A percentile compares a stretch with the other conserved stretches of the same genome.
Conservation (phyloP, 2,329 filamentous ascomycete genomes). For the Ophiostoma triangulosporum region DNA sequence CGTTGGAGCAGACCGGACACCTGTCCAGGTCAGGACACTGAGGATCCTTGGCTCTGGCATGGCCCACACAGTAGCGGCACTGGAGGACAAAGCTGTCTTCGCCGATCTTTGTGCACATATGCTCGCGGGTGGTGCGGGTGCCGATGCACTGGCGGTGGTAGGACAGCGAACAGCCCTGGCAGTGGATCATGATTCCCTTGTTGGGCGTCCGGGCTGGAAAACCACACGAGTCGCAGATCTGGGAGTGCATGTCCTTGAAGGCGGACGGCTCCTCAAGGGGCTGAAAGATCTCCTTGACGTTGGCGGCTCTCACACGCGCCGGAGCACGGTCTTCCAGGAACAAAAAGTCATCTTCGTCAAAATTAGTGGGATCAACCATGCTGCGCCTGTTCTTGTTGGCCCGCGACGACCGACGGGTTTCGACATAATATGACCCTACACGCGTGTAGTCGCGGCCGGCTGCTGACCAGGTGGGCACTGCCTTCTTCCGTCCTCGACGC, state of each 20-base stretch:
- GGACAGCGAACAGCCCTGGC: constrained; percentile 76
- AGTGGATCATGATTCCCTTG: constrained; percentile 64
- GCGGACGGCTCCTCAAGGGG: constrained; percentile 40
- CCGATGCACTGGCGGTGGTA: constrained; percentile 81
- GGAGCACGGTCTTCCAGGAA: constrained; percentile 31
- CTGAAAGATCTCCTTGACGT: constrained; percentile 63
- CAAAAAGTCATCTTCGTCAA: constrained; percentile 44
- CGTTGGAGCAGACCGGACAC: constrained; percentile 56
- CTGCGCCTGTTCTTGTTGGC: constrained; percentile 28
- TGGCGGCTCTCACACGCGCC: constrained; percentile 39
- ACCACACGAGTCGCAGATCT: constrained; percentile 59
- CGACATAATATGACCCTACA: constrained; percentile 36
- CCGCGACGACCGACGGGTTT: constrained; percentile 36
- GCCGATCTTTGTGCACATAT: constrained; percentile 75
- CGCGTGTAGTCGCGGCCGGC: not conserved
- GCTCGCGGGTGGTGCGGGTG: constrained; percentile 58
- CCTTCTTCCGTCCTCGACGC: constrained; percentile 10
- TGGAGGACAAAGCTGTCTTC: constrained; percentile 73
- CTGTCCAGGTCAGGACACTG: constrained; percentile 54
- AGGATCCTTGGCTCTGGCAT: constrained; percentile 52
- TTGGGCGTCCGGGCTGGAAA: constrained; percentile 36
- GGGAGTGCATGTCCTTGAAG: constrained; percentile 58
- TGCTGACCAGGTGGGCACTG: not conserved
- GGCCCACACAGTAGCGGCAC: constrained; percentile 70
- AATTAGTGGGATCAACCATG: constrained; percentile 38